Conservation (phyloP, 2,329 filamentous ascomycete genomes). For the Epichloe hybrida region DNA sequence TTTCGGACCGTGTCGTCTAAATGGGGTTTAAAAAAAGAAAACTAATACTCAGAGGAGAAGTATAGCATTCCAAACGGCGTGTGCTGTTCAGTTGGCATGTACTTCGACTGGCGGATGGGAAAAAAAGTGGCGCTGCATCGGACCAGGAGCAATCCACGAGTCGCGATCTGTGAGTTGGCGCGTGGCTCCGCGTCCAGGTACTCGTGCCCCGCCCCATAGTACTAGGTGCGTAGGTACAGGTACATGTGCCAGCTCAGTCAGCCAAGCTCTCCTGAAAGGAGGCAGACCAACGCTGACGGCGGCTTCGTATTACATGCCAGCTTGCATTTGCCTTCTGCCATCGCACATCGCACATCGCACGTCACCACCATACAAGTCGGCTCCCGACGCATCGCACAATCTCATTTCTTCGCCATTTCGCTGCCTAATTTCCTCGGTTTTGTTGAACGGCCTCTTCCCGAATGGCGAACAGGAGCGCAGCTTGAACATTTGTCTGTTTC, state of each 20-base stretch:
- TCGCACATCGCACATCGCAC: constrained; percentile 5
- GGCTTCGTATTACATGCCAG: constrained; percentile 3
- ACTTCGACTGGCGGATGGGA: background rate
- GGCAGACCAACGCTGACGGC: background rate
- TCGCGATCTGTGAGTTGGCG: background rate
- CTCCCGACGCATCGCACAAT: background rate
- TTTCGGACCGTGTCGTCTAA: too few relatives aligned
- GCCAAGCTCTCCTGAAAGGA: background rate
- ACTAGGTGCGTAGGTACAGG: too few relatives aligned
- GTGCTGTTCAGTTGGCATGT: too few relatives aligned
- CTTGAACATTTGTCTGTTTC: constrained; percentile 8
- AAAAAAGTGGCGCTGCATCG: background rate
- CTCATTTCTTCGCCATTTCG: background rate
- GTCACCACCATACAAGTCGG: background rate
- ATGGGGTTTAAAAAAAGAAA: too few relatives aligned
- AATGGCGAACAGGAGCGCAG: constrained; percentile 9
- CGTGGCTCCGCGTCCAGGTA: background rate
- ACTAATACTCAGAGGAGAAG: too few relatives aligned
- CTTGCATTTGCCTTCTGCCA: constrained; percentile 8
- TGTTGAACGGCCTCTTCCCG: constrained; percentile 1
- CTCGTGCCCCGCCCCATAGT: too few relatives aligned
- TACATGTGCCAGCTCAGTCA: background rate
- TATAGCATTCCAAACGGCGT: too few relatives aligned
- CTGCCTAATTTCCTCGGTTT: background rate
- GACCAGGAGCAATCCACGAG: background rate